Conservation (phyloP, 257 asterid genomes). For the Jacaranda copaia region DNA sequence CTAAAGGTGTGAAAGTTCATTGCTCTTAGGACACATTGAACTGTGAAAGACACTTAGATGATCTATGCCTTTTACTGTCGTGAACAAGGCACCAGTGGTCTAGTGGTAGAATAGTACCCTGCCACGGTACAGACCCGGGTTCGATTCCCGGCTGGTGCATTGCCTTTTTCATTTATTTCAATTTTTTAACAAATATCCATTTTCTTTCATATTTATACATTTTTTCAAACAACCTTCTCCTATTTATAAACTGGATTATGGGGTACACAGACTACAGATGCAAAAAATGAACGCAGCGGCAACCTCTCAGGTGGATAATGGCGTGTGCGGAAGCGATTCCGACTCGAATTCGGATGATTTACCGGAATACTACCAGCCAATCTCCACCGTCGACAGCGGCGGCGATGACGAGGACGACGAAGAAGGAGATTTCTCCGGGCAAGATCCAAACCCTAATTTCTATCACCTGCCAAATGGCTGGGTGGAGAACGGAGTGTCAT, state of each 20-base stretch:
- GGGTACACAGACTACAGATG: slow-evolving; percentile 7
- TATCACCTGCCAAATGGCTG: slow-evolving; percentile 64
- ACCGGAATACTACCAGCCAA: slow-evolving; percentile 72
- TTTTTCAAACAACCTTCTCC: background rate
- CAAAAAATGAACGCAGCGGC: slow-evolving; percentile 49
- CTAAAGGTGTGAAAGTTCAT: too few species aligned
- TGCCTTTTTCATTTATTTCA: background rate
- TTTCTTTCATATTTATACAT: background rate
- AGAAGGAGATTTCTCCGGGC: slow-evolving; percentile 48
- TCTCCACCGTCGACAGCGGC: slow-evolving; percentile 50
- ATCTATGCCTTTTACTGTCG: too few species aligned
- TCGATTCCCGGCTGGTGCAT: slow-evolving; percentile 99
- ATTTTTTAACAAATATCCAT: background rate
- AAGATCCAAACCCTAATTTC: slow-evolving; percentile 36
- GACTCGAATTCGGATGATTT: slow-evolving; percentile 67
- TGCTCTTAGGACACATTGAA: too few species aligned
- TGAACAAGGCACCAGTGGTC: slow-evolving; percentile 74
- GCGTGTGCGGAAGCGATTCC: slow-evolving; percentile 64
- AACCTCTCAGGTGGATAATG: slow-evolving; percentile 43
- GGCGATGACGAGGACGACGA: slow-evolving; percentile 40
- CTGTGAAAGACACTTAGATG: too few species aligned
- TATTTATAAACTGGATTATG: background rate
- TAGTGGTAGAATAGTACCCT: slow-evolving; percentile 95
- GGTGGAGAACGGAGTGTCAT: slow-evolving; percentile 58
- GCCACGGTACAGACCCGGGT: slow-evolving; percentile 99